Conservation (phyloP, 192 early-diverging fungal species). For the Geranomyces michiganensis region DNA sequence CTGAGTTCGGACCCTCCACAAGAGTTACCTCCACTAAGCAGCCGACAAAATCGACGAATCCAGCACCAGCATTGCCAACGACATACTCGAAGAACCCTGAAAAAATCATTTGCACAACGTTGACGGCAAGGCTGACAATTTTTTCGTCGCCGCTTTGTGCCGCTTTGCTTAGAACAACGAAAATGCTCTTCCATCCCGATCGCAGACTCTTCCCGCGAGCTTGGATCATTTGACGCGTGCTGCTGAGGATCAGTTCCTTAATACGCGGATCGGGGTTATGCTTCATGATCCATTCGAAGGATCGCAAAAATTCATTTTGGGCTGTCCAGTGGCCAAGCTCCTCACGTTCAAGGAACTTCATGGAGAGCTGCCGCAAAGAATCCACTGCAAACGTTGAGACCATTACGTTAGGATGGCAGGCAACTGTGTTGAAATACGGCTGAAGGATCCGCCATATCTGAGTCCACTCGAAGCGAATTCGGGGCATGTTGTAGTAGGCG, state of each 20-base stretch:
- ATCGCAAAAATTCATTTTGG: constrained; percentile 91
- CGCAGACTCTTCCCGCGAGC: constrained; percentile 76
- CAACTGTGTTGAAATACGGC: constrained; percentile 83
- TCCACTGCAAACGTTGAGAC: constrained; percentile 90
- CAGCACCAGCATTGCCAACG: constrained; percentile 57
- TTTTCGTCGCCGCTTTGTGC: constrained; percentile 68
- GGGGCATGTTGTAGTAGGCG: constrained; percentile 95
- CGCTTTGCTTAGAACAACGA: constrained; percentile 70
- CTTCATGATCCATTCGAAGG: constrained; percentile 85
- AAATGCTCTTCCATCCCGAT: constrained; percentile 69
- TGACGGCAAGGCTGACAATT: constrained; percentile 77
- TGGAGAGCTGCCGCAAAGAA: constrained; percentile 85
- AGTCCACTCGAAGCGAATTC: constrained; percentile 94
- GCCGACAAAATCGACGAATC: constrained; percentile 53
- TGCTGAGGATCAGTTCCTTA: constrained; percentile 58
- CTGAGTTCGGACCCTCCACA: constrained; percentile 40
- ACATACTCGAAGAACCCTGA: constrained; percentile 66
- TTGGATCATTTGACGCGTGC: constrained; percentile 64
- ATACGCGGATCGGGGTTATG: constrained; percentile 76
- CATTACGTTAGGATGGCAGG: constrained; percentile 78
- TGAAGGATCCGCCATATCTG: constrained; percentile 77
- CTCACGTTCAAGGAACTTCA: constrained; percentile 92
- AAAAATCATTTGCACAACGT: constrained; percentile 63
- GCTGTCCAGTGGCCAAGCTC: constrained; percentile 92
- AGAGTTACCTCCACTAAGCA: constrained; percentile 57